Percentiles rank a stretch among this genome's conserved stretches.
Evolutionary conservation across 306 rosid species (phyloP).

Genomic region (Alnus rubra): DNA sequence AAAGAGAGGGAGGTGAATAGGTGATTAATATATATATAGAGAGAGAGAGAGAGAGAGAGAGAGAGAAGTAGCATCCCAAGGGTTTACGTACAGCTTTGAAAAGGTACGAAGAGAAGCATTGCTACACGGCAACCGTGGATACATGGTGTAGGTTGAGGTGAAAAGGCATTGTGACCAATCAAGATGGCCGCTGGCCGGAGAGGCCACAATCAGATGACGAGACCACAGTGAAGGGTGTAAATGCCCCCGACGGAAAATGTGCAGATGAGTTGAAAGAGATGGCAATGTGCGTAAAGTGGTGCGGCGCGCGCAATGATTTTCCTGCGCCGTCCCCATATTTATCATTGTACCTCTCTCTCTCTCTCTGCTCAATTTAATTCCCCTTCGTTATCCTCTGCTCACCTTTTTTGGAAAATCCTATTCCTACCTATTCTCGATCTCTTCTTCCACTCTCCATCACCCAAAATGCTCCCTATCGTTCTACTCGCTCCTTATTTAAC

Average conservation of each 20-base stretch:
- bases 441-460: no score
- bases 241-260: not conserved
- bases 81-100: no score
- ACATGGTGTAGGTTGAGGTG: not conserved
- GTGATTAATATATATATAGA: no score
- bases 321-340: constrained; percentile 1
- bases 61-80: no score
- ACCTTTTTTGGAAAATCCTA: not conserved
- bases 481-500: no score
- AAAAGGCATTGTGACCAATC: not conserved
- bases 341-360: not conserved
- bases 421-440: no score
- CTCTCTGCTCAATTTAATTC: not conserved
- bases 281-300: constrained; percentile 6
- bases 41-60: no score
- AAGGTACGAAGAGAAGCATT: no score
- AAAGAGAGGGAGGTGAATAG: no score
- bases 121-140: no score
- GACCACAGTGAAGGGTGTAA: not conserved
- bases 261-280: not conserved
- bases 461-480: no score
- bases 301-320: constrained; percentile 16
- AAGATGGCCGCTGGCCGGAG: not conserved
- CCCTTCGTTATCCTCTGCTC: not conserved
- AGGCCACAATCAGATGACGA: constrained; percentile 6